These are phyloP conservation scores for Aquilaria agallochum DNA, from an alignment of 441 rosid genomes.

Conservation along the genomic window DNA sequence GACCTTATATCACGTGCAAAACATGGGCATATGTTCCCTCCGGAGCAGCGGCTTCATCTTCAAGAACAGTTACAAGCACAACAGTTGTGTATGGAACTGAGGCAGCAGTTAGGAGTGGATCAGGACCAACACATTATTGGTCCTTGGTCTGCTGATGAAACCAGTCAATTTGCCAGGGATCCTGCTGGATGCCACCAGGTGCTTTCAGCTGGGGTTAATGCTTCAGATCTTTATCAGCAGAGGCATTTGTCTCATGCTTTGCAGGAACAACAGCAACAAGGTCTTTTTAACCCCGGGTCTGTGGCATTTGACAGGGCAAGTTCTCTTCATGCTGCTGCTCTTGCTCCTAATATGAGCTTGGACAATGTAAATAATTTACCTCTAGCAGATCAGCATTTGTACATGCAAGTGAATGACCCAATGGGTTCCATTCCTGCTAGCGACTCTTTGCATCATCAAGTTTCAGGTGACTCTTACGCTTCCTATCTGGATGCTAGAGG, in stretches of 20 bases:
- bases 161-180: slow-evolving; percentile 30
- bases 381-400: slow-evolving; percentile 8
- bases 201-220: slow-evolving; percentile 28
- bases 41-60: slow-evolving; percentile 26
- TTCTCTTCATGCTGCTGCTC: slow-evolving; percentile 15
- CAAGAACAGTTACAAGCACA: slow-evolving; percentile 37
- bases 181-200: slow-evolving; percentile 23
- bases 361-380: slow-evolving; percentile 26
- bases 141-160: slow-evolving; percentile 32
- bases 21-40: slow-evolving; percentile 13
- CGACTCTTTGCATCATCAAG: slow-evolving; percentile 5
- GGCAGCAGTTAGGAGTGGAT: slow-evolving; percentile 31
- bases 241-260: slow-evolving; percentile 25
- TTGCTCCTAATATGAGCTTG: slow-evolving; percentile 29
- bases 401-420: slow-evolving; percentile 21
- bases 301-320: slow-evolving; percentile 4
- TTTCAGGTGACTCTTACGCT: slow-evolving; percentile 8
- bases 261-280: slow-evolving; percentile 30
- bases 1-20: slow-evolving; percentile 18
- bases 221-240: slow-evolving; percentile 31
- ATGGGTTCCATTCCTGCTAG: slow-evolving; percentile 18
- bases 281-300: slow-evolving; percentile 13
- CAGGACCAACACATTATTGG: slow-evolving; percentile 24
- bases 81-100: slow-evolving; percentile 29
- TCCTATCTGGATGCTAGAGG: slow-evolving; percentile 15